Conservation (phyloP, 108 stramenopile genomes). For the Schizochytrium sp. region DNA sequence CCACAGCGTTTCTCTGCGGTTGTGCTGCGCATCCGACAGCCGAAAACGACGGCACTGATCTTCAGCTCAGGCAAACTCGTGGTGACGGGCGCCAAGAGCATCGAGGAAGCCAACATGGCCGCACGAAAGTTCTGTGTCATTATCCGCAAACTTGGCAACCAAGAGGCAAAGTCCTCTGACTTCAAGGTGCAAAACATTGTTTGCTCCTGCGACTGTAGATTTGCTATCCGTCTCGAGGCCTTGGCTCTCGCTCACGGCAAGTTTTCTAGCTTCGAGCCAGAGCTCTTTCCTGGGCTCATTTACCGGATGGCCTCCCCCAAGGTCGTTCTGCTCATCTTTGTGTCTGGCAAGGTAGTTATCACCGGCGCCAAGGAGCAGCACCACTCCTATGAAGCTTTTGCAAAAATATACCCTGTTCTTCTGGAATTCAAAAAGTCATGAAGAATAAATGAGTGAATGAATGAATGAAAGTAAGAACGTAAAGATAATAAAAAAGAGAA, state of each 20-base stretch:
- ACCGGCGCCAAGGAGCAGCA: slow-evolving; percentile 36
- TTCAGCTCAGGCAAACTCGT: slow-evolving; percentile 82
- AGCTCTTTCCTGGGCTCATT: slow-evolving; percentile 95
- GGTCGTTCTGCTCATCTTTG: slow-evolving; percentile 88
- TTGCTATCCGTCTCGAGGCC: slow-evolving; percentile 93
- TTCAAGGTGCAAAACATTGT: slow-evolving; percentile 94
- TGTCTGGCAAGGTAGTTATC: slow-evolving; percentile 78
- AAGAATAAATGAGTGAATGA: too few species aligned
- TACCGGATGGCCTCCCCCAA: slow-evolving; percentile 80
- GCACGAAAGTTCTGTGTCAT: slow-evolving; percentile 26
- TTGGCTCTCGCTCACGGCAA: slow-evolving; percentile 80
- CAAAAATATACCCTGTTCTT: slow-evolving; percentile 37
- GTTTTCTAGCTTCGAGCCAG: slow-evolving; percentile 86
- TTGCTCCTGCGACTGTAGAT: slow-evolving; percentile 82
- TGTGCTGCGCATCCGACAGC: slow-evolving; percentile 83
- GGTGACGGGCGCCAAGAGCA: slow-evolving; percentile 78
- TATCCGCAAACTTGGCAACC: background rate
- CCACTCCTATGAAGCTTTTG: slow-evolving; percentile 34
- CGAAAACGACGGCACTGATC: slow-evolving; percentile 86
- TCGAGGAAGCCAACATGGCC: slow-evolving; percentile 70
- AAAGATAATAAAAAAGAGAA: too few species aligned
- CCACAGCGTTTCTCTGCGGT: slow-evolving; percentile 85
- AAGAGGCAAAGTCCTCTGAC: slow-evolving; percentile 50
- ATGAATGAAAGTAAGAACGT: too few species aligned
- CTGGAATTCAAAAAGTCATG: background rate